Base-by-base conservation (phyloP, 495 filamentous ascomycete genomes). In the Penicillium simplicissimum region DNA sequence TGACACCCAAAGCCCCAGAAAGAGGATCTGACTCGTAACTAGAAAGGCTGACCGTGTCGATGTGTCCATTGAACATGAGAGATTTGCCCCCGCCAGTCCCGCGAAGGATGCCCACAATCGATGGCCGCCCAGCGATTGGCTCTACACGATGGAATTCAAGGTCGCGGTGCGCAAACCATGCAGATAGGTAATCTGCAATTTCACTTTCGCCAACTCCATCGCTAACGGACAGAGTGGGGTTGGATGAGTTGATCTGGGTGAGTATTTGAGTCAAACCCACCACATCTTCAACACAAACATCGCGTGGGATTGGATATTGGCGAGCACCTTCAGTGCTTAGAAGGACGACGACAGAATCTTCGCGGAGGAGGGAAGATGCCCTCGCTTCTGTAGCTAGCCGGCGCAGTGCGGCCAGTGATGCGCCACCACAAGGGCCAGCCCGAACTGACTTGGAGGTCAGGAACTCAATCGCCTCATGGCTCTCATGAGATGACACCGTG, bases 391-490 rank as follows among this genome's bases (percentile, higher is more conserved):
- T 55, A 51, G 68, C 70, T 17, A 85, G 45, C 23, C 74, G 78
- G 19, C 73, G 73, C 52, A 91, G 66, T 9, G 85, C 88, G 52
- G 83, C 85, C 35, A 90, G 59, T 0, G 84, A 73, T 13, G 86
- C 85, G 14, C 83, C 83, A 36, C 88, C 87, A 68, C 88, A 90
- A 10, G 88, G 88, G 0, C 88, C 88, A 36, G 78, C 80, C n/a
- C 68, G 52, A 8, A 89, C 69, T 0, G 77, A 80, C 1, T 69
- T 63, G 0, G 60, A 51, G 9, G 76, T 63, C 7, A 91, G 72
- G 54, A 82, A 75, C 58, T 78, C 56, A 28, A 84, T 73, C 1
- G 84, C 85, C 0, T 64, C 4, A 56, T 89, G 85, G 9, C 78
- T 77, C 57, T 89, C 84, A 21, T 66, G 55, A 53, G 88, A 87